Conservation (phyloP, 1,284 basidiomycete genomes). For the Puccinia coronata region DNA sequence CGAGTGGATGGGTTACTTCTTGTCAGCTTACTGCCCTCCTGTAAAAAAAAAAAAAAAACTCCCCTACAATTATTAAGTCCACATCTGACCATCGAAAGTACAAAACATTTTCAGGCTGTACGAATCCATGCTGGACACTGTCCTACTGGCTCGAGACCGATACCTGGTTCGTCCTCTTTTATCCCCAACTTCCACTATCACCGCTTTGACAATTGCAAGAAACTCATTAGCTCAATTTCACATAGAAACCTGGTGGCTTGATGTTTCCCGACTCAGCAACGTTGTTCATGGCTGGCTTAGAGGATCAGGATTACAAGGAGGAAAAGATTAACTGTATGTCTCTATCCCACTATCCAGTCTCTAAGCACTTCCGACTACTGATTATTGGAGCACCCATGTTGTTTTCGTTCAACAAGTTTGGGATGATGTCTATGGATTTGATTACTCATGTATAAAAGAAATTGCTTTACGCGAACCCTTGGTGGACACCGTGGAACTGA, state of each 20-base stretch:
- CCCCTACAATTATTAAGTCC: neutral
- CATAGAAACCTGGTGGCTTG: conserved; percentile 73
- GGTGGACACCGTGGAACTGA: conserved; percentile 95
- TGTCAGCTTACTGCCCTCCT: conserved; percentile 51
- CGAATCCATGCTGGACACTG: conserved; percentile 99
- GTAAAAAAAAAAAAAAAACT: no score
- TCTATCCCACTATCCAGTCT: neutral
- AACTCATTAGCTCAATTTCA: neutral
- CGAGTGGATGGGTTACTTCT: conserved; percentile 96
- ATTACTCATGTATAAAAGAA: conserved; percentile 99
- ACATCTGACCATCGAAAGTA: neutral
- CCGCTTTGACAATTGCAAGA: neutral
- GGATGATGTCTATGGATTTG: conserved; percentile 99
- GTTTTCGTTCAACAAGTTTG: conserved; percentile 68
- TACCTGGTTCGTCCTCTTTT: conserved; percentile 12
- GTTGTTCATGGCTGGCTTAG: conserved; percentile 92
- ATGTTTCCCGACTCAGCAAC: conserved; percentile 97
- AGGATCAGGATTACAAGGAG: conserved; percentile 99
- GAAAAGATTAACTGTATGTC: conserved; percentile 96
- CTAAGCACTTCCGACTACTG: neutral
- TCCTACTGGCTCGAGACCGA: conserved; percentile 88
- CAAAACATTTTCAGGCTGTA: conserved; percentile 65
- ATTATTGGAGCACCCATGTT: neutral
- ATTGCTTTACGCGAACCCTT: conserved; percentile 94
- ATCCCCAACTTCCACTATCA: no score